Conservation (phyloP, 1,284 basidiomycete species). For the Apiotrichum laibachii region DNA sequence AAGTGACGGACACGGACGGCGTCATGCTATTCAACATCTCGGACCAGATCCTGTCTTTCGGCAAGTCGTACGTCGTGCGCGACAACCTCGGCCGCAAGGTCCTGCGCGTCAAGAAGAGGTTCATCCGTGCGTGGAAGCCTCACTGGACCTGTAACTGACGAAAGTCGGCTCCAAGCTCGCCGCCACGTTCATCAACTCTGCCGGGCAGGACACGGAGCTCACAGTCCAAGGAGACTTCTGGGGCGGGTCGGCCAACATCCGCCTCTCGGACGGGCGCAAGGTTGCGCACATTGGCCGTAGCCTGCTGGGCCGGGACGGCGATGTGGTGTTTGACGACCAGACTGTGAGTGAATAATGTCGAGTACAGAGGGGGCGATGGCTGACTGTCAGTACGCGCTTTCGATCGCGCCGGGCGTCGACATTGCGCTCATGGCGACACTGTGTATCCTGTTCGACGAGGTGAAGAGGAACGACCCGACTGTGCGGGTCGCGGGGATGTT, state of each 20-base stretch:
- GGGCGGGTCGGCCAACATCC: conserved; percentile 13
- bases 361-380: background rate
- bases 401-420: background rate
- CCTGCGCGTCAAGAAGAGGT: conserved; percentile 2
- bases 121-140: conserved; percentile 11
- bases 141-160: no score
- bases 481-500: no score
- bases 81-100: conserved; percentile 4
- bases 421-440: no score
- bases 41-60: background rate
- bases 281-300: conserved; percentile 11
- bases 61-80: background rate
- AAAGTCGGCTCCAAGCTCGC: conserved; percentile 10
- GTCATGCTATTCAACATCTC: conserved; percentile 15
- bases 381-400: background rate
- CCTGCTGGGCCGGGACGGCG: conserved; percentile 2
- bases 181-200: conserved; percentile 5
- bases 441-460: no score
- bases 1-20: conserved; percentile 11
- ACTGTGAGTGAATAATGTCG: conserved; percentile 11
- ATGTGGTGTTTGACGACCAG: conserved; percentile 7
- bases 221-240: conserved; percentile 7
- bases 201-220: background rate
- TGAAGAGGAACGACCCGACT: no score
- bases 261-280: conserved; percentile 6